Base-by-base conservation (phyloP, 2,329 filamentous ascomycete species). In the Exophiala dermatitidis region DNA sequence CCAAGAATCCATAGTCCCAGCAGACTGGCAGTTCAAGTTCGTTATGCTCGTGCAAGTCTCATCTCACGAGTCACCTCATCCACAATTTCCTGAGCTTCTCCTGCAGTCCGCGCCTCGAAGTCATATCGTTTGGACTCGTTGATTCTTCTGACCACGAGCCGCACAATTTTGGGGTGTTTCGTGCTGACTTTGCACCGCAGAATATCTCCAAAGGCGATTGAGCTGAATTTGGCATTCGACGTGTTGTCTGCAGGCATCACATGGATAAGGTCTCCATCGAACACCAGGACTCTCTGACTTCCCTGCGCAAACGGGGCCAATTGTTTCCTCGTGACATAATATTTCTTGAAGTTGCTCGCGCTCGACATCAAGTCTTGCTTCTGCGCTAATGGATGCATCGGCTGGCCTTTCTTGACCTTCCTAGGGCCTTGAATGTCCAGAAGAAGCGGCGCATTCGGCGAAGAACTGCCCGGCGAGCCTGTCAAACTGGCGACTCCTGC, bases 41-140 rank as follows among this genome's bases (percentile, higher is more conserved):
- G 62, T 73, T 71, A 63, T 70, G 71, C 55, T 65, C 72, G 53
- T 5, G 61, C 57, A 36, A 60, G 40, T 48, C 52, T 58, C 65
- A 80, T 76, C 45, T 80, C 80, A 64, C 74, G 79, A 68, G 79
- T 79, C 43, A 85, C 81, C 68, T 84, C 82, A 45, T 74, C 74
- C 45, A 84, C 81, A 66, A 84, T 83, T 63, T 80, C 79, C 50
- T 74, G 71, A 10, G 81, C 80, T 65, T 85, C 82, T 28, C 73
- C 70, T 5, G 73, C 70, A 58, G 72, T 81, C 48, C 72, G 71
- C 41, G 81, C 79, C 65, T 84, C 82, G 66, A 85, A 84, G 62
- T 85, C 82, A 67, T 85, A 85, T 58, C 82, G 67, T 68, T 85
- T 85, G 60, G 79, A 80, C 67, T 84, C 82, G 44, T 78, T 76